Percentiles rank a stretch among this genome's conserved stretches.
Evolutionary conservation across 371 early-diverging fungal genomes (phyloP).

Genomic region (Rhizomucor pusillus): DNA sequence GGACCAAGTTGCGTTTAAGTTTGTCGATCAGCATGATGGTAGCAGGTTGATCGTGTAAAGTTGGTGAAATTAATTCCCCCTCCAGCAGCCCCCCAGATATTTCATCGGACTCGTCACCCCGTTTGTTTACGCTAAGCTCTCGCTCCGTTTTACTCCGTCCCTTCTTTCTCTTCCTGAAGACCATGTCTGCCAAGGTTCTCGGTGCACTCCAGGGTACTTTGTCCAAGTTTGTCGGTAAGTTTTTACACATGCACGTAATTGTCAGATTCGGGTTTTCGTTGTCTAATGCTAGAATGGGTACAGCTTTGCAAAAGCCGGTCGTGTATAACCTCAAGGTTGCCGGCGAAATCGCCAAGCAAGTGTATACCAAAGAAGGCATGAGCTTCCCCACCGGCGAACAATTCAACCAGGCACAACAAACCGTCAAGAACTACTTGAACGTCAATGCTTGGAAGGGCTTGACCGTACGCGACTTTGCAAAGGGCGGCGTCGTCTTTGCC

Average conservation of each 20-base stretch:
- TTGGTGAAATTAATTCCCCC: background rate
- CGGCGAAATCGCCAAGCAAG: conserved; percentile 69
- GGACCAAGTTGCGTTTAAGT: conserved; percentile 17
- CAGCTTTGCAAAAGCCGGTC: conserved; percentile 46
- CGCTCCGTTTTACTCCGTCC: background rate
- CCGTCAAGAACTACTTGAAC: conserved; percentile 47
- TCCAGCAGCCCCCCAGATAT: background rate
- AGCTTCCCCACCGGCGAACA: conserved; percentile 60
- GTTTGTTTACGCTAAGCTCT: background rate
- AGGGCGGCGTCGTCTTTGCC: conserved; percentile 62
- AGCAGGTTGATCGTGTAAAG: too few relatives aligned
- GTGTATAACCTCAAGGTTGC: conserved; percentile 66
- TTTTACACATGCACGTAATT: background rate
- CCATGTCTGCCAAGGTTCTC: conserved; percentile 20
- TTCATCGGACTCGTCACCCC: too few relatives aligned
- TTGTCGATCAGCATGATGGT: background rate
- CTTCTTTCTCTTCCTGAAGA: background rate
- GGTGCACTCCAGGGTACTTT: conserved; percentile 23
- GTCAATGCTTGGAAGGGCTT: conserved; percentile 53
- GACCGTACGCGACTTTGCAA: conserved; percentile 39
- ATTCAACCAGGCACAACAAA: conserved; percentile 53
- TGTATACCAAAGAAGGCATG: conserved; percentile 69
- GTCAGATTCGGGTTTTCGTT: too few relatives aligned
- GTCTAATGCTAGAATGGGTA: background rate
- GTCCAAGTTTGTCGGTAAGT: conserved; percentile 36